Base-by-base conservation (phyloP, 345 rosid species). In the Physaria fendleri region DNA sequence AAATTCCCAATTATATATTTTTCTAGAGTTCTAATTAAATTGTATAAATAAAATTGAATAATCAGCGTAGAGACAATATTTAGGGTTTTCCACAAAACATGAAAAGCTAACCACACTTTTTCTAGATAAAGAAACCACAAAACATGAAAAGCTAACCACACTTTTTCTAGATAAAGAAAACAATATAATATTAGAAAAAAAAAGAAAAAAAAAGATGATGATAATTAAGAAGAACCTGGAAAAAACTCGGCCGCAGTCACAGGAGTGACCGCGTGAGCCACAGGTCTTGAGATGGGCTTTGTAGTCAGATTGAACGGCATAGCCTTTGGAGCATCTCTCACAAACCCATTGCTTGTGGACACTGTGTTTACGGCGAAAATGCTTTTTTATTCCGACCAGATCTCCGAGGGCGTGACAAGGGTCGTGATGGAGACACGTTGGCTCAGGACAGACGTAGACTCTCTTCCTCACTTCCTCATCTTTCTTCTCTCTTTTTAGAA, bases 271-370 rank as follows among this genome's bases (percentile, higher is more conserved):
- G 8, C 98, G 48, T 53, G 94, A 88, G 57, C 98, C 98, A 28
- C 98, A 92, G 12, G 97, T 92, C 65, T 92, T 92, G 74, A 92
- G 97, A 68, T 92, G 98, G 5, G 98, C 97, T 69, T 88, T 92
- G 74, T 75, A 92, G 64, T 92, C 98, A 12, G 98, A 92, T 60
- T 92, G 97, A 75, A 92, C 98, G 1, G 97, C 98, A n/a, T 92
- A 92, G 6, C 84, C 97, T 71, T 92, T 92, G 0, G 88, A 82
- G 79, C 98, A 92, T 66, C 83, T 84, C 29, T 80, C 80, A 28
- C 98, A 92, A 44, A 92, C 90, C 98, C 98, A 92, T 69, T 91
- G 95, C 65, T 83, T 88, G 71, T 81, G 83, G 52, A 78, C 72
- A 74, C 98, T 88, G 60, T 92, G 98, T 62, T 92, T 92, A 59